Evolutionary conservation across 1,284 basidiomycete species (phyloP), one percentile per base, ranked within the genome.

Genomic region (Peniophora sp.): DNA sequence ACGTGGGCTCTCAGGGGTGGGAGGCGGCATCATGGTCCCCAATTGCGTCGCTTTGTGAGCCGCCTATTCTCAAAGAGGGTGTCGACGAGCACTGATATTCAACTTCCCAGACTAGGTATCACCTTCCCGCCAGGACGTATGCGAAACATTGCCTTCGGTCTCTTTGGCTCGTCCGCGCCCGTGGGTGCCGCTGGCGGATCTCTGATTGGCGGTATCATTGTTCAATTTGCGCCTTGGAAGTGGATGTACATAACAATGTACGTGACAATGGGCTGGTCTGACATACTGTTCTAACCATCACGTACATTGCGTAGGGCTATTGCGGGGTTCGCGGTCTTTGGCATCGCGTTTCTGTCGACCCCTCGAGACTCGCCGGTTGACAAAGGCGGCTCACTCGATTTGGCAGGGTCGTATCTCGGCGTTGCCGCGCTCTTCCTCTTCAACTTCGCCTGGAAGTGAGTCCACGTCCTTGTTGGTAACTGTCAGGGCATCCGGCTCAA

Each of bases 371-470:
- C 18, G 1, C 47, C 47, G 1, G 47, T 34, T n/a, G 24, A 47
- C 17, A 24, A 15, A 9, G 18, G 34, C 11, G 32, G 23, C 24
- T 17, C 36, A n/a, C 22, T 50, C 6, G 49, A 50, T 32, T 27
- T 15, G 3, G 24, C 44, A 9, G 49, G 49, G 22, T 14, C 49
- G 10, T 39, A 42, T 24, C 42, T 50, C 20, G 37, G 37, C 22
- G 42, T 45, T 9, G 24, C 8, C 3, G 49, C 20, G 10, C 42
- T 50, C 3, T 24, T 43, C 3, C 37, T 50, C 1, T 34, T 50
- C 49, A 50, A 50, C 20, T 50, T 50, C 24, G 49, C 27, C 39
- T 50, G 49, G 49, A 50, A 50, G 47, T 47, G 15, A 47, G 47
- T 17, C 11, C n/a, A 11, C 20, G 14, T 3, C 47, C 27, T 23